Conservation (phyloP, 177 flowering plant genomes). For the Vitis hybrid region DNA sequence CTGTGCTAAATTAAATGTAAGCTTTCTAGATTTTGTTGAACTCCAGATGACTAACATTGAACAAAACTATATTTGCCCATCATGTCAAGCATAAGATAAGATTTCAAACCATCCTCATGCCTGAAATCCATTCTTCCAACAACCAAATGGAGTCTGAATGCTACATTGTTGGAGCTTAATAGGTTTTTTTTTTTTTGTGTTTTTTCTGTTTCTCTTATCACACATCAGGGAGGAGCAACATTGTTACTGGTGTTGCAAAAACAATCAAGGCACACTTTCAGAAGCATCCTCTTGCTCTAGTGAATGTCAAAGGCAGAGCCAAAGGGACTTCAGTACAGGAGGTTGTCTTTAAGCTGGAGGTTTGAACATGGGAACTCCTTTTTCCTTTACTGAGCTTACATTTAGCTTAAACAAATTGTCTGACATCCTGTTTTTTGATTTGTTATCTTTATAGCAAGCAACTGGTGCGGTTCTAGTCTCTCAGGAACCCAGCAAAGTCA, state of each 20-base stretch:
- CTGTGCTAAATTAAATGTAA: no score
- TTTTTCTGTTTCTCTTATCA: not conserved
- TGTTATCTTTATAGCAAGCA: constrained; percentile 58
- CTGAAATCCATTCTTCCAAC: no score
- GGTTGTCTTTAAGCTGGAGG: constrained; percentile 76
- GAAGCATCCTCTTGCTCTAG: constrained; percentile 86
- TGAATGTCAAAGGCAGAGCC: constrained; percentile 91
- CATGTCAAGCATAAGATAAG: no score
- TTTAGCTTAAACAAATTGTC: not conserved
- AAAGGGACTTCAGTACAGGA: constrained; percentile 91
- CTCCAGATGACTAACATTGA: no score
- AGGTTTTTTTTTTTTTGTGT: not conserved
- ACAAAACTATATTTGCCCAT: no score
- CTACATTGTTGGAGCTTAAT: not conserved
- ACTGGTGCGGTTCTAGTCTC: constrained; percentile 87
- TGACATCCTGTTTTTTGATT: not conserved
- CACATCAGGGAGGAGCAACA: constrained; percentile 68
- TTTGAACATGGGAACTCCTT: constrained; percentile 13
- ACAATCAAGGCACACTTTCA: constrained; percentile 70
- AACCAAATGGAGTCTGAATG: no score
- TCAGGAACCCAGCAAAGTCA: constrained; percentile 87
- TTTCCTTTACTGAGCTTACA: not conserved
- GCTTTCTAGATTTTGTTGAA: no score
- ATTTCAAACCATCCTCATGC: no score
- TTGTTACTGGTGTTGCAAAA: constrained; percentile 80